Evolutionary conservation across 352 stramenopile genomes (phyloP).

Genomic region (Phytophthora boehmeriae): DNA sequence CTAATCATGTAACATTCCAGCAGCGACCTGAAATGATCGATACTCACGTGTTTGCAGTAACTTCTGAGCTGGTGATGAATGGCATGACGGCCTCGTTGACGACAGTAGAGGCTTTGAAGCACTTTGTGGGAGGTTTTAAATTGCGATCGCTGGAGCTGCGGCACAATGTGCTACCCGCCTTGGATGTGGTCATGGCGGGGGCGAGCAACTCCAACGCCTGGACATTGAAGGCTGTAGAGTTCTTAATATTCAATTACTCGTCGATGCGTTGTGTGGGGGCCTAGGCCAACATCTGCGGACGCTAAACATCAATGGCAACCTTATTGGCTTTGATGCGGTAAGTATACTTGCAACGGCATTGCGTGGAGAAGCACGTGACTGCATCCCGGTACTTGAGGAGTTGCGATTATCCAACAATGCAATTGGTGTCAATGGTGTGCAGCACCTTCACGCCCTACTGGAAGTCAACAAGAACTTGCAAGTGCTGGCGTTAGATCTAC

Average conservation of each 20-base stretch:
- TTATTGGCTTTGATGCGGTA: constrained; percentile 30
- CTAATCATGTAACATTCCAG: constrained; percentile 28
- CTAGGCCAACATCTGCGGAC: constrained; percentile 29
- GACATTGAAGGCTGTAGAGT: constrained; percentile 42
- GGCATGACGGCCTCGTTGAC: constrained; percentile 28
- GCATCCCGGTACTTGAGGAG: constrained; percentile 27
- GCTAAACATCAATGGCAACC: constrained; percentile 41
- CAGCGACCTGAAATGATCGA: constrained; percentile 14
- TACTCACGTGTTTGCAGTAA: constrained; percentile 8
- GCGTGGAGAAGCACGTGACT: constrained; percentile 12
- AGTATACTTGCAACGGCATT: constrained; percentile 34
- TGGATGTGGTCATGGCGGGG: constrained; percentile 31
- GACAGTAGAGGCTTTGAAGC: constrained; percentile 25
- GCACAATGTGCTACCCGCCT: constrained; percentile 30
- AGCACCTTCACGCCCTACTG: constrained; percentile 30
- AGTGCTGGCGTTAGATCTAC: constrained; percentile 37
- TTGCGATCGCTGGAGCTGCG: constrained; percentile 33
- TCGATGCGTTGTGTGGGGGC: constrained; percentile 28
- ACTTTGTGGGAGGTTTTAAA: constrained; percentile 30
- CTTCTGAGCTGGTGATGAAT: constrained; percentile 39
- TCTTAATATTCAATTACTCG: constrained; percentile 37
- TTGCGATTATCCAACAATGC: constrained; percentile 33
- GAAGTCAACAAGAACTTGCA: constrained; percentile 37
- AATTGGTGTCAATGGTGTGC: constrained; percentile 39
- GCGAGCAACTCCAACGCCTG: constrained; percentile 25